Evolutionary conservation across 176 grass and related monocot genomes (phyloP), one percentile per base, ranked within the genome.

Genomic region (Hordeum marinum): DNA sequence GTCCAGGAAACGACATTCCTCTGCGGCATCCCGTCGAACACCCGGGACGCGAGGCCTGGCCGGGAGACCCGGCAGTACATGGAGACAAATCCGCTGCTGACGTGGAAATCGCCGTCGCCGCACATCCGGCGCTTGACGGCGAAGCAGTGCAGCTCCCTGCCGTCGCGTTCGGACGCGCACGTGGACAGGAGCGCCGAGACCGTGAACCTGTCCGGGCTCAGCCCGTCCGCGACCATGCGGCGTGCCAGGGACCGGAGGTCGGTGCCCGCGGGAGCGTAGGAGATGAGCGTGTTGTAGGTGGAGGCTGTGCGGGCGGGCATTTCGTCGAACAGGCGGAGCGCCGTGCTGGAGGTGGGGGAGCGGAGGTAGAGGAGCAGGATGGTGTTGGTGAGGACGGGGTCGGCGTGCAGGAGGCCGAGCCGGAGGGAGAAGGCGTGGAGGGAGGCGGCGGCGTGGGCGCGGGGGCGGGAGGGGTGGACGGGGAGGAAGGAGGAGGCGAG

Each of bases 1-100:
- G 92, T 88, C 81, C 95, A 94, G 42, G 59, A 80, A 62, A 97
- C 86, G 1, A 92, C 77, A 61, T 97, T 92, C 55, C 63, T 88
- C 32, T 1, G 25, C 17, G 8, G 48, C 86, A 94, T 91, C 18
- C 62, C 4, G 15, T 92, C 15, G 9, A 92, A 82, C 14, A 94
- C 60, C 1, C 11, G 3, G 4, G 75, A 66, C 0, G 82, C 94
- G 55, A 92, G 64, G 36, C 85, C 63, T 9, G 78, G 66, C 0
- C 8, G 67, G 55, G 46, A 40, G 8, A 67, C 77, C 68, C 80
- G 87, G 35, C 70, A 89, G 72, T 91, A 97, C 92, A 98, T 93
- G 43, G 86, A 89, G 57, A 98, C 77, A 2, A 98, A 86, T 4
- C 88, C 85, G 18, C 87, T 90, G 24, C 65, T 77, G 2, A 95